Percentiles rank a stretch among this genome's conserved stretches.
phyloP scores from a whole-genome alignment of 768 basidiomycete genomes.

The Melanogaster broomeanus region DNA sequence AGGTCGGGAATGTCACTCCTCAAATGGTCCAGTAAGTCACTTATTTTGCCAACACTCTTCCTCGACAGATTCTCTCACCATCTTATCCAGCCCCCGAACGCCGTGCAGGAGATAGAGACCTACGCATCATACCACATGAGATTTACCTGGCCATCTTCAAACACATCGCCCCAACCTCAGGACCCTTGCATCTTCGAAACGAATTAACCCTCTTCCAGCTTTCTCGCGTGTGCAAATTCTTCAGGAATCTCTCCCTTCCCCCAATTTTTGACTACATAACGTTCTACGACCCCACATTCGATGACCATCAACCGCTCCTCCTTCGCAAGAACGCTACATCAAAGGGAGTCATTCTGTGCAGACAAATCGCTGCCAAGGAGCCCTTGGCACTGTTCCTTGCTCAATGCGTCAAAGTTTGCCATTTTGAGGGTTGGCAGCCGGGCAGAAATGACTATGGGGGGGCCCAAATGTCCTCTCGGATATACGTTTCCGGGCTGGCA shows the following conservation, averaged over 20 bases:
- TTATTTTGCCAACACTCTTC: too few relatives aligned
- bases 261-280: constrained; percentile 40
- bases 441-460: too few relatives aligned
- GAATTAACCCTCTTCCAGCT: constrained; percentile 23
- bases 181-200: constrained; percentile 12
- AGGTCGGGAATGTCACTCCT: constrained; percentile 9
- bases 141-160: constrained; percentile 45
- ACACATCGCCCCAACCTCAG: constrained; percentile 25
- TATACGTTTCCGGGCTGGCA: constrained; percentile 5
- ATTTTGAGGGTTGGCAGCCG: constrained; percentile 10
- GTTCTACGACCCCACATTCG: too few relatives aligned
- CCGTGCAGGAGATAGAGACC: background rate
- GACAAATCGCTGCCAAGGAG: constrained; percentile 24
- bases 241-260: constrained; percentile 40
- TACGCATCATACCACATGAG: constrained; percentile 44
- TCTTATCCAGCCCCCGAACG: constrained; percentile 29
- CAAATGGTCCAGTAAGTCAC: constrained; percentile 8
- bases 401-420: constrained; percentile 28
- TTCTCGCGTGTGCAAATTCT: constrained; percentile 45
- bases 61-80: too few relatives aligned
- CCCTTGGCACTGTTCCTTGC: constrained; percentile 33
- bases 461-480: too few relatives aligned
- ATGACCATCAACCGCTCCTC: too few relatives aligned
- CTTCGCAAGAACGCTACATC: constrained; percentile 11
- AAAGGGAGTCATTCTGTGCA: too few relatives aligned